Evolutionary conservation across 768 basidiomycete species (phyloP).

Genomic region (Naganishia onofrii): DNA sequence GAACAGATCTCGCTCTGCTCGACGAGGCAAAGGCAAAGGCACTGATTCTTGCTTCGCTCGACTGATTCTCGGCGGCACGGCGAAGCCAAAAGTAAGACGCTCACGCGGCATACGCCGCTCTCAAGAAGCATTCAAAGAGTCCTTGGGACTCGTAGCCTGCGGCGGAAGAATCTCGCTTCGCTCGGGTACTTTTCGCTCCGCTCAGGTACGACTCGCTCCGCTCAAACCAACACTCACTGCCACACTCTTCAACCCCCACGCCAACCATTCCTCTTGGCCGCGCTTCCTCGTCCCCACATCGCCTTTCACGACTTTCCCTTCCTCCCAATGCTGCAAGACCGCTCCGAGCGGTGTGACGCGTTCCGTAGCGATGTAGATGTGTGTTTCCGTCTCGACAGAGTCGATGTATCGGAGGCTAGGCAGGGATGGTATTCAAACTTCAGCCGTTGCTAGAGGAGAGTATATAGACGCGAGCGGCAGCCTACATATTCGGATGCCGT

Average conservation of each 20-base stretch:
- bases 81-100: too few species aligned
- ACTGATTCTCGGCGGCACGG: too few species aligned
- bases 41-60: too few species aligned
- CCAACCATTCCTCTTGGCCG: slow-evolving; percentile 78
- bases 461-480: background rate
- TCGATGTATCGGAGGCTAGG: slow-evolving; percentile 81
- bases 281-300: slow-evolving; percentile 44
- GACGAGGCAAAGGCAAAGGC: too few species aligned
- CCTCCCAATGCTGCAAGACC: slow-evolving; percentile 63
- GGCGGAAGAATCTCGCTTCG: too few species aligned
- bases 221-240: slow-evolving; percentile 13
- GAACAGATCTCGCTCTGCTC: too few species aligned
- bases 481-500: slow-evolving; percentile 82
- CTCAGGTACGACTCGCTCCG: too few species aligned
- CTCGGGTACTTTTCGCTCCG: too few species aligned
- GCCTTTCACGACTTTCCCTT: slow-evolving; percentile 32
- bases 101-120: too few species aligned
- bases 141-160: too few species aligned
- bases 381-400: slow-evolving; percentile 80
- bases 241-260: slow-evolving; percentile 84
- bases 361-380: slow-evolving; percentile 91
- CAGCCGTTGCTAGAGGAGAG: background rate
- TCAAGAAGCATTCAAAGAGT: too few species aligned
- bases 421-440: background rate
- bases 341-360: slow-evolving; percentile 72